These are phyloP conservation scores for Quercus dentata DNA, from an alignment of 306 rosid species.

Conservation along the genomic window DNA sequence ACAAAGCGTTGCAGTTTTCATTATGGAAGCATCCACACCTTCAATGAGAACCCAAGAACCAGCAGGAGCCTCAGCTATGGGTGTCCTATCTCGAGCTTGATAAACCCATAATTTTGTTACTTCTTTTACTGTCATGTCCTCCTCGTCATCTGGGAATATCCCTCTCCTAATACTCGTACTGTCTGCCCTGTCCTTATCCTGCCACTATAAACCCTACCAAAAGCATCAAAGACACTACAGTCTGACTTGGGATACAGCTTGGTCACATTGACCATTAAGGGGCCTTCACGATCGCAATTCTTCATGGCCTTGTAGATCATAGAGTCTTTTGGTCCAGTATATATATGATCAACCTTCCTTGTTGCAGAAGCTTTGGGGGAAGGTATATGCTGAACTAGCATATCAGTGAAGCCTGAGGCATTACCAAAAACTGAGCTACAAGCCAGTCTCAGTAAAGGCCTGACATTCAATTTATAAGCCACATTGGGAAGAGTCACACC, in stretches of 20 bases:
- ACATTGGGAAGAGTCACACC: conserved; percentile 95
- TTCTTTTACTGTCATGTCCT: conserved; percentile 95
- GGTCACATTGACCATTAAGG: conserved; percentile 89
- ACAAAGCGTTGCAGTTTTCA: conserved; percentile 97
- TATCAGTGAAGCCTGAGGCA: conserved; percentile 88
- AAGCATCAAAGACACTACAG: conserved; percentile 97
- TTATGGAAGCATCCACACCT: conserved; percentile 98
- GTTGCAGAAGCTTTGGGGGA: conserved; percentile 82
- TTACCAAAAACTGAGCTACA: conserved; percentile 95
- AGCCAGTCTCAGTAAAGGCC: conserved; percentile 92
- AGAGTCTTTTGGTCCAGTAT: conserved; percentile 88
- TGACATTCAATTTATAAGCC: conserved; percentile 87
- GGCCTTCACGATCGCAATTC: conserved; percentile 81
- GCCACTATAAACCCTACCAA: conserved; percentile 96
- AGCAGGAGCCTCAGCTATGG: conserved; percentile 91
- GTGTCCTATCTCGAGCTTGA: conserved; percentile 95
- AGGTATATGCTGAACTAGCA: conserved; percentile 95
- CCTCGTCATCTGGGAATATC: conserved; percentile 99
- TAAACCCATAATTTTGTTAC: conserved; percentile 95
- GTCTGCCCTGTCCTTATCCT: conserved; percentile 92
- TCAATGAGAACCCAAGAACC: conserved; percentile 99
- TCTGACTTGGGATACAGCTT: conserved; percentile 95
- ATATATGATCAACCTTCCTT: conserved; percentile 85
- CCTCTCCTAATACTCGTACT: conserved; percentile 93
- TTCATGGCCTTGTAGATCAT: conserved; percentile 78